Evolutionary conservation across 495 filamentous ascomycete genomes (phyloP).

Genomic region (Aspergillus baeticus): DNA sequence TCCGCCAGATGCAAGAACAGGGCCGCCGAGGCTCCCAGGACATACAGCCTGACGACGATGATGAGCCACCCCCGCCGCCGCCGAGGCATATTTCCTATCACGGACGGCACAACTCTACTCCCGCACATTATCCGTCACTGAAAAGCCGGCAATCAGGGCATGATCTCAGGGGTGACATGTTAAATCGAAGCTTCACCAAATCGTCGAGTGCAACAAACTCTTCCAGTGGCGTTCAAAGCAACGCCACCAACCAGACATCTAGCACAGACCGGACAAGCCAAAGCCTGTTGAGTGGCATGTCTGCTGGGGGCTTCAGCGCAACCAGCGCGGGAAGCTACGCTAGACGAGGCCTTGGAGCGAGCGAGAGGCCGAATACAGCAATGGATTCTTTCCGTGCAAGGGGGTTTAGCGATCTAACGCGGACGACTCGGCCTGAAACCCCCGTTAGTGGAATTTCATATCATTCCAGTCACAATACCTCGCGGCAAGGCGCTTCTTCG

Average conservation of each 20-base stretch:
- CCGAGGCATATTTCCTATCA: constrained; percentile 58
- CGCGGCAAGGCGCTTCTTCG: constrained; percentile 50
- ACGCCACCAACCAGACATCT: constrained; percentile 66
- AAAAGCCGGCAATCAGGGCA: constrained; percentile 76
- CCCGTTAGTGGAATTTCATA: constrained; percentile 77
- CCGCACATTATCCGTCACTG: constrained; percentile 38
- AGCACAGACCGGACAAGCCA: constrained; percentile 75
- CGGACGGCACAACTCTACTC: constrained; percentile 45
- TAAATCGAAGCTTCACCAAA: constrained; percentile 79
- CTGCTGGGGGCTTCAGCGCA: constrained; percentile 86
- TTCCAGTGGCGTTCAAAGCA: constrained; percentile 70
- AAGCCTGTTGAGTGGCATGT: constrained; percentile 90
- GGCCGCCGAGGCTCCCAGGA: constrained; percentile 43
- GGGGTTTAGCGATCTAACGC: constrained; percentile 45
- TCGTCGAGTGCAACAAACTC: constrained; percentile 77
- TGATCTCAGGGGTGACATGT: constrained; percentile 67
- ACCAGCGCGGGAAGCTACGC: constrained; percentile 94
- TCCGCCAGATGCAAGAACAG: constrained; percentile 69
- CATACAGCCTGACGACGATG: constrained; percentile 38
- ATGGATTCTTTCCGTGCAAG: constrained; percentile 44
- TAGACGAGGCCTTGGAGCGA: constrained; percentile 57
- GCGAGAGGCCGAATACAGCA: constrained; percentile 51
- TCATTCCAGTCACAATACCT: constrained; percentile 77
- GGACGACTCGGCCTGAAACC: constrained; percentile 58
- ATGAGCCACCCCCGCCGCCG: constrained; percentile 57